Evolutionary conservation across 805 yeast genomes (phyloP).

Genomic region (Lachancea mirantina): DNA sequence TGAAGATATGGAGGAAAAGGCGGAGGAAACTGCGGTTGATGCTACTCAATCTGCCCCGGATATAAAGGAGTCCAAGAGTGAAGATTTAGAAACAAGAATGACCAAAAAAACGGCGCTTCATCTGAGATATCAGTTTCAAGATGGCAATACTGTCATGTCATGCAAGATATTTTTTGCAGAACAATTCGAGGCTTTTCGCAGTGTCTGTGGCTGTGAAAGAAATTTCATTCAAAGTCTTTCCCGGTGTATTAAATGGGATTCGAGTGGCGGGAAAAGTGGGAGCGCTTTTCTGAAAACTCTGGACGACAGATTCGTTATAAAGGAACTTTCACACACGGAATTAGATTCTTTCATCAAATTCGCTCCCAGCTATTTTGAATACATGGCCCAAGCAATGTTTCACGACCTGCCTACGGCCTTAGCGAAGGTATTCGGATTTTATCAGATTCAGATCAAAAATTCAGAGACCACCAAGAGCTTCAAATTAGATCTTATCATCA

Average conservation of each 20-base stretch:
- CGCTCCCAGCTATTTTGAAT: slow-evolving; percentile 95
- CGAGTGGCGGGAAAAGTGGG: slow-evolving; percentile 95
- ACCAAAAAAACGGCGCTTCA: slow-evolving; percentile 81
- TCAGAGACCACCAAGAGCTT: slow-evolving; percentile 67
- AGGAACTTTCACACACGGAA: slow-evolving; percentile 82
- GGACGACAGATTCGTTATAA: slow-evolving; percentile 83
- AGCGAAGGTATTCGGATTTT: slow-evolving; percentile 92
- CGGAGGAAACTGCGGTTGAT: too few relatives aligned
- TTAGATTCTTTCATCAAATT: slow-evolving; percentile 89
- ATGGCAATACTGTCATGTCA: slow-evolving; percentile 72
- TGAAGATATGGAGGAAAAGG: too few relatives aligned
- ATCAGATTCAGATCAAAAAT: slow-evolving; percentile 84
- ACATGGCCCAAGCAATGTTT: slow-evolving; percentile 89
- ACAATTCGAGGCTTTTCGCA: slow-evolving; percentile 90
- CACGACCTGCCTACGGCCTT: slow-evolving; percentile 92
- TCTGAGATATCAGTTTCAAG: slow-evolving; percentile 84
- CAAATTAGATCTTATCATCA: slow-evolving; percentile 84
- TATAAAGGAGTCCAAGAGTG: slow-evolving; percentile 4
- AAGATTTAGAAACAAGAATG: slow-evolving; percentile 58
- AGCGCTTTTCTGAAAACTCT: slow-evolving; percentile 87
- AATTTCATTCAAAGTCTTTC: slow-evolving; percentile 83
- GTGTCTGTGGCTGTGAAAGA: slow-evolving; percentile 69
- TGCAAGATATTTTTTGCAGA: slow-evolving; percentile 94
- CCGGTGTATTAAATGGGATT: slow-evolving; percentile 92
- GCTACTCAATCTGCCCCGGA: too few relatives aligned